These are phyloP conservation scores for Nothophoma quercina DNA, from an alignment of 2,329 filamentous ascomycete species.

Conservation along the genomic window DNA sequence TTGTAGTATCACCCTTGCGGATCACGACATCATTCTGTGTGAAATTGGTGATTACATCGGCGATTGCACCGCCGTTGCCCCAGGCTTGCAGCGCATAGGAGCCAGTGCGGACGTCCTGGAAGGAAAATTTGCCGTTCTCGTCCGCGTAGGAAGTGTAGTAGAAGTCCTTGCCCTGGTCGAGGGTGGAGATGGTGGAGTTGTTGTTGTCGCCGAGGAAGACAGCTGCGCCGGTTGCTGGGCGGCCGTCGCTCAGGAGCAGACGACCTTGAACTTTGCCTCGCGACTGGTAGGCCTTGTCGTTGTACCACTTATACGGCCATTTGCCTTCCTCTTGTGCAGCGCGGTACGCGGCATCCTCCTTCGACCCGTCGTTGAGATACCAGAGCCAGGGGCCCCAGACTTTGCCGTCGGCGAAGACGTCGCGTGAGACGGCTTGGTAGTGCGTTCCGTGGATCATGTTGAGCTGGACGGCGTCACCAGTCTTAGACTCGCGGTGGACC, in stretches of 20 bases:
- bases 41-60: slow-evolving; percentile 57
- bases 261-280: slow-evolving; percentile 57
- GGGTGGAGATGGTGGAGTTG: slow-evolving; percentile 53
- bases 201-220: slow-evolving; percentile 61
- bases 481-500: slow-evolving; percentile 59
- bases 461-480: slow-evolving; percentile 61
- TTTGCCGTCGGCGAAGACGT: slow-evolving; percentile 47
- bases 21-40: slow-evolving; percentile 53
- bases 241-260: slow-evolving; percentile 57
- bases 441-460: slow-evolving; percentile 64
- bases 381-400: slow-evolving; percentile 51
- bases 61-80: slow-evolving; percentile 56
- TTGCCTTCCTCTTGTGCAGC: slow-evolving; percentile 52
- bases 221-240: slow-evolving; percentile 57
- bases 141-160: slow-evolving; percentile 61
- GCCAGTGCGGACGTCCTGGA: slow-evolving; percentile 55
- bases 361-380: slow-evolving; percentile 58
- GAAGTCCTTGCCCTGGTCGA: slow-evolving; percentile 59
- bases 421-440: slow-evolving; percentile 42
- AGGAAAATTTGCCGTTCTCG: slow-evolving; percentile 52
- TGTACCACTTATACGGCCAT: slow-evolving; percentile 61
- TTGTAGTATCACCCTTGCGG: slow-evolving; percentile 41
- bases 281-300: slow-evolving; percentile 57
- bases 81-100: slow-evolving; percentile 60
- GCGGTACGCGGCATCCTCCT: slow-evolving; percentile 52